These are phyloP conservation scores for Botrytis hyacinthi DNA, from an alignment of 2,329 filamentous ascomycete species.

Conservation along the genomic window DNA sequence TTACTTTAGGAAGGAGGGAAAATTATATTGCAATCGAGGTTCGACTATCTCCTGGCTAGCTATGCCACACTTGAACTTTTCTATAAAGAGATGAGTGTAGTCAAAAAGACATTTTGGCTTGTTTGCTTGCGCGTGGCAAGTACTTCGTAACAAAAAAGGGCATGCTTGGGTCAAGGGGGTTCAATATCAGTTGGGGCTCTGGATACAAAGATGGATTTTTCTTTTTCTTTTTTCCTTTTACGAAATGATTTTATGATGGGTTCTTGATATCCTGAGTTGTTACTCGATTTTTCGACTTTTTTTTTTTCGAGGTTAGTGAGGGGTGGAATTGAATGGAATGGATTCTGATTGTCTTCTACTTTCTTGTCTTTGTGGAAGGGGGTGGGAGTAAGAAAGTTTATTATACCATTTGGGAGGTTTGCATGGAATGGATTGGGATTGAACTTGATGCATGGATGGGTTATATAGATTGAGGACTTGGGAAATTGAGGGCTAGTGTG, in stretches of 20 bases:
- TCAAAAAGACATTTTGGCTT: constrained; percentile 5
- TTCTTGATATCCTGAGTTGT: constrained; percentile 20
- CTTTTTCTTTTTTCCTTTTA: constrained; percentile 7
- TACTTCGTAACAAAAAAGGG: constrained; percentile 14
- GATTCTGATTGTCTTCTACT: constrained; percentile 4
- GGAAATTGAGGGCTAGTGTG: neutral
- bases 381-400: neutral
- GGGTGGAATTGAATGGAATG: neutral
- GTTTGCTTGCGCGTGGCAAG: neutral
- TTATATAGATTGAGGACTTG: constrained; percentile 9
- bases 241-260: constrained; percentile 20
- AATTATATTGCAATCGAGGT: neutral
- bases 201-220: constrained; percentile 13
- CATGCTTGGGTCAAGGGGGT: constrained; percentile 16
- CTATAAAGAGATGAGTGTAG: neutral
- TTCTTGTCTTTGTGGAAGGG: constrained; percentile 1
- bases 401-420: constrained; percentile 17
- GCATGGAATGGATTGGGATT: neutral
- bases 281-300: constrained; percentile 8
- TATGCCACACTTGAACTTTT: neutral
- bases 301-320: neutral
- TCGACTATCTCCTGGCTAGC: neutral
- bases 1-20: neutral
- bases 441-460: constrained; percentile 6
- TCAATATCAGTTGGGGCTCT: constrained; percentile 19